Base-by-base conservation (phyloP, 2,329 filamentous ascomycete species). In the Cercospora citrullina region DNA sequence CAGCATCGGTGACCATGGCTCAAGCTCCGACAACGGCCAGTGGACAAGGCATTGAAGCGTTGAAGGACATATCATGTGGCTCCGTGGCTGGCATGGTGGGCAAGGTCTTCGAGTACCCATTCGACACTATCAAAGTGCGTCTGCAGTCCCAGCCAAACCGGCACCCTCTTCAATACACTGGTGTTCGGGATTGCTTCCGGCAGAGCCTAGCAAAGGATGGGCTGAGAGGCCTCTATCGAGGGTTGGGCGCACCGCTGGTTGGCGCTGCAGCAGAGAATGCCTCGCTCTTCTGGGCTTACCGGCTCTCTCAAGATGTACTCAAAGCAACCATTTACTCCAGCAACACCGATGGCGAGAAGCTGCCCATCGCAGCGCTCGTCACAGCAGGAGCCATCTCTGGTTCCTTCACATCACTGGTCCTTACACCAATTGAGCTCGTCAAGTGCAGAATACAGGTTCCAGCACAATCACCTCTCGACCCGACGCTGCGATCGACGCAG, bases 401-500 rank as follows among this genome's bases (percentile, higher is more conserved):
- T 36, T 91, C 91, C 45, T 91, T 97, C 75, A 96, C 95, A 0
- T 97, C 93, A 0, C 85, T 97, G 59, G 88, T 97, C 33, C 87
- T 99, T 69, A 99, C 95, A 0, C 95, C 95, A 0, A 93, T 99
- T 72, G 95, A 99, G 81, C 87, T 99, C 63, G 91, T 99, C 78
- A 99, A 99, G 82, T 99, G 95, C 86, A 96, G 95, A 81, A 96
- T 99, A 82, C 95, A 99, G 79, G 94, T 94, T 0, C 92, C 86
- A 16, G 65, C 81, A 4, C 77, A 81, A 59, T 74, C 75, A 1
- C 64, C 72, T 14, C 53, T 75, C 58, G 76, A 78, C 53, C 70
- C 74, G 1, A 73, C 65, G 1, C 68, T 76, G 10, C 67, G 70
- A 12, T 64, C 65, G 33, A 57, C 64, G 16, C 68, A 76, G 6